Evolutionary conservation across 2,329 filamentous ascomycete genomes (phyloP).

Genomic region (Monosporascus sp.): DNA sequence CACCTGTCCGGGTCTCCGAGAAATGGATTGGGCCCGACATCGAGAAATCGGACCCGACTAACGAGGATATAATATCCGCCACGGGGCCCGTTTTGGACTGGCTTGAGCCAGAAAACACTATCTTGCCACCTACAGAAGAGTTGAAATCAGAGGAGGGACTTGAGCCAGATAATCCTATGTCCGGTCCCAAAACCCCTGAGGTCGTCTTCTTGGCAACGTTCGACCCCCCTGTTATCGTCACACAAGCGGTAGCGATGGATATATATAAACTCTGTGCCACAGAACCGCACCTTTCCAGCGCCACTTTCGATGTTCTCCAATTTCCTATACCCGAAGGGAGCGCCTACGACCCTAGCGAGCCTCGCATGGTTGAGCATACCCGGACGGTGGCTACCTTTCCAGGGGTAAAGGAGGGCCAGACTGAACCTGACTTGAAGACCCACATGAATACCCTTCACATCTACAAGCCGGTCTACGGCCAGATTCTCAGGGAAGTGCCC

Average conservation of each 20-base stretch:
- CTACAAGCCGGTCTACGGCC: conserved; percentile 68
- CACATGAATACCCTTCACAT: conserved; percentile 62
- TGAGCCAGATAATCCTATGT: conserved; percentile 37
- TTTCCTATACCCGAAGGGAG: conserved; percentile 49
- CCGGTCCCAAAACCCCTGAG: conserved; percentile 55
- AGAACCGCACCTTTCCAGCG: conserved; percentile 33
- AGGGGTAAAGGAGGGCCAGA: conserved; percentile 20
- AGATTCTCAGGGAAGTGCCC: conserved; percentile 61
- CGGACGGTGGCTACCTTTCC: conserved; percentile 41
- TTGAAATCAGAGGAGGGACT: conserved; percentile 48
- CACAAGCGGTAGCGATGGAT: conserved; percentile 57
- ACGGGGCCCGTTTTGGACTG: conserved; percentile 55
- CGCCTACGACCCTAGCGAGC: conserved; percentile 52
- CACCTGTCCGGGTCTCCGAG: conserved; percentile 65
- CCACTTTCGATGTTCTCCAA: conserved; percentile 54
- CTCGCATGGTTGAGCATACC: conserved; percentile 48
- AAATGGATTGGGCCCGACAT: conserved; percentile 68
- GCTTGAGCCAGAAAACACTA: conserved; percentile 65
- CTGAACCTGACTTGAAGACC: conserved; percentile 24
- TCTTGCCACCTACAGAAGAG: conserved; percentile 44
- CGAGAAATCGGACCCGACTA: conserved; percentile 49
- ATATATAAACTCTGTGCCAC: conserved; percentile 55
- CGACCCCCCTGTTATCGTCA: conserved; percentile 68
- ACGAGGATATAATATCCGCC: conserved; percentile 34
- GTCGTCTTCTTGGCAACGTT: conserved; percentile 72